Percentiles rank a stretch among this genome's conserved stretches.
These are phyloP conservation scores for Boechera retrofracta DNA, from an alignment of 345 rosid genomes.

Conservation along the genomic window DNA sequence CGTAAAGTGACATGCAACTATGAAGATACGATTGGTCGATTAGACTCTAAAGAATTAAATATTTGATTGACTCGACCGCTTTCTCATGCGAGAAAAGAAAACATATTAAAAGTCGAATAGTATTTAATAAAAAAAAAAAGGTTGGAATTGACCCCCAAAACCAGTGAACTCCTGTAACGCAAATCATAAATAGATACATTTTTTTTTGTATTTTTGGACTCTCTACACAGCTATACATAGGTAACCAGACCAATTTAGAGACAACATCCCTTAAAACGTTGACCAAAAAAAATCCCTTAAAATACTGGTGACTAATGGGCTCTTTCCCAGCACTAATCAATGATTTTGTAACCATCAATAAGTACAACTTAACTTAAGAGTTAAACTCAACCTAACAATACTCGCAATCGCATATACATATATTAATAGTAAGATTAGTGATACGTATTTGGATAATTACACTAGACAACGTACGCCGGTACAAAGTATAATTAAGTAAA, in stretches of 20 bases:
- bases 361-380: background rate
- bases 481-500: background rate
- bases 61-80: constrained; percentile 37
- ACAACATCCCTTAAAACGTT: constrained; percentile 19
- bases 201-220: background rate
- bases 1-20: constrained; percentile 29
- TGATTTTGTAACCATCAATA: background rate
- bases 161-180: constrained; percentile 10
- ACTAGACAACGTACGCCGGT: background rate
- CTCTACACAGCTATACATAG: background rate
- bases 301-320: background rate
- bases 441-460: background rate
- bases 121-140: background rate
- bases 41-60: constrained; percentile 15
- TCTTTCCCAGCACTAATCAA: background rate
- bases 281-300: constrained; percentile 6
- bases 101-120: constrained; percentile 5
- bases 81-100: constrained; percentile 36
- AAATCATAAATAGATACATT: background rate
- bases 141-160: background rate
- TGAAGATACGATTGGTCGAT: constrained; percentile 15
- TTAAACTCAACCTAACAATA: constrained; percentile 6
- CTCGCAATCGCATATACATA: background rate
- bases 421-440: background rate
- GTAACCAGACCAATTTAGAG: background rate